These are phyloP conservation scores for Mycena rebaudengoi DNA, from an alignment of 768 basidiomycete genomes.

Conservation along the genomic window DNA sequence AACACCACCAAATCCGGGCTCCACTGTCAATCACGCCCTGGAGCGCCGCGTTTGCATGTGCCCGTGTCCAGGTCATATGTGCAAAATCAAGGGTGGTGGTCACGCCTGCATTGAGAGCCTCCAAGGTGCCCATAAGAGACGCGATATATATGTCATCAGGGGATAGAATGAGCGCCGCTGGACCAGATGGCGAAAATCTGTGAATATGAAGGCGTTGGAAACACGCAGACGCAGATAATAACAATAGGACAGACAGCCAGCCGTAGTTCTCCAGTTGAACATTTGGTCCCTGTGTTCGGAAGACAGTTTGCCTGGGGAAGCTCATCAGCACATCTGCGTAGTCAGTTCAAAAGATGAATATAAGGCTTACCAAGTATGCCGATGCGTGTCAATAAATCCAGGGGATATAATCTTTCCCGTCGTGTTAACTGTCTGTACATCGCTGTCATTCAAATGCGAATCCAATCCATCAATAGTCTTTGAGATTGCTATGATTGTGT, in stretches of 20 bases:
- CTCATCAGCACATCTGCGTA: not conserved
- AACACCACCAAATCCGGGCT: conserved; percentile 17
- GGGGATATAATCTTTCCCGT: conserved; percentile 21
- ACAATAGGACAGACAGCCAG: conserved; percentile 4
- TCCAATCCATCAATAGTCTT: conserved; percentile 16
- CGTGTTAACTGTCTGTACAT: conserved; percentile 11
- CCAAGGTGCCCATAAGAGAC: conserved; percentile 12
- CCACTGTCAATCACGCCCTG: conserved; percentile 11
- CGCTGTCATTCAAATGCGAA: not conserved
- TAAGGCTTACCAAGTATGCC: conserved; percentile 11
- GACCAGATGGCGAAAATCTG: conserved; percentile 3
- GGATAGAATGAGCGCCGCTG: conserved; percentile 5
- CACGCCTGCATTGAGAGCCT: conserved; percentile 14
- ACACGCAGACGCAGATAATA: not conserved
- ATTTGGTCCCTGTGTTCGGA: conserved; percentile 18
- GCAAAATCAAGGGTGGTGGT: conserved; percentile 17
- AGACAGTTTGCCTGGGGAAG: conserved; percentile 4
- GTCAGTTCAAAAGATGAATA: not conserved
- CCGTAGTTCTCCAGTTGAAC: conserved; percentile 16
- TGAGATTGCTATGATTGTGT: conserved; percentile 16
- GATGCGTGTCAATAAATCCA: conserved; percentile 17
- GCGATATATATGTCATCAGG: conserved; percentile 15
- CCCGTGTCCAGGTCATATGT: conserved; percentile 16
- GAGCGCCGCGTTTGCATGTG: conserved; percentile 7
- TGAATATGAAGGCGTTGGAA: not conserved